Evolutionary conservation across 208 protist genomes (phyloP).

Genomic region (Trypanosoma rangeli): DNA sequence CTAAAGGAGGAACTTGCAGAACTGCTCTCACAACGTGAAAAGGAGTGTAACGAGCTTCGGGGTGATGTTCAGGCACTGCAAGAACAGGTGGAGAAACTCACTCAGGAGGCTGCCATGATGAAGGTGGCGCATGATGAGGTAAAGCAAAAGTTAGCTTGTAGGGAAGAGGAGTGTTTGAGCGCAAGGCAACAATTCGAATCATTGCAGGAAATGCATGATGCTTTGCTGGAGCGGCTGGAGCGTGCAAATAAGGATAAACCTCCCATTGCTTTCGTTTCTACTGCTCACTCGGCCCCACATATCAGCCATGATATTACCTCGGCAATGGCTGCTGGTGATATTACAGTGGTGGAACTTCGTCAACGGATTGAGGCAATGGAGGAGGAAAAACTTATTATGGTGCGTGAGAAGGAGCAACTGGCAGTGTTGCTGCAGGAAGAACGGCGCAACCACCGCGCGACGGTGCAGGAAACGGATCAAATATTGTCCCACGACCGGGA

Average conservation of each 20-base stretch:
- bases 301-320: not conserved
- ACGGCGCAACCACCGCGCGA: not conserved
- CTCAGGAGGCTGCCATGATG: not conserved
- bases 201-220: conserved; percentile 4
- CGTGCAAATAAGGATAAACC: not conserved
- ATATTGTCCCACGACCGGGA: conserved; percentile 6
- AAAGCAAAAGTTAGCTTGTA: not conserved
- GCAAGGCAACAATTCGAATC: conserved; percentile 3
- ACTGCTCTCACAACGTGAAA: not conserved
- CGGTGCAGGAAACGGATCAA: conserved; percentile 17
- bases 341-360: conserved; percentile 3
- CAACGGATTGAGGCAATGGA: conserved; percentile 6
- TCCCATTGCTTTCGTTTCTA: not conserved
- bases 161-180: not conserved
- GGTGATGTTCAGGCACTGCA: not conserved
- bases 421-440: conserved; percentile 2
- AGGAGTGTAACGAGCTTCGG: not conserved
- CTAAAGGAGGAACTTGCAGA: conserved; percentile 5
- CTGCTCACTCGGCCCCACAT: not conserved
- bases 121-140: conserved; percentile 1
- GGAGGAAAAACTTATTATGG: not conserved
- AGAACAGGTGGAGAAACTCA: not conserved
- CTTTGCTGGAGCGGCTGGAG: not conserved
- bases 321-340: not conserved
- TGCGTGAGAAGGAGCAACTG: conserved; percentile 16